Conservation (phyloP, 495 filamentous ascomycete genomes). For the Lasiosphaeris hirsuta region DNA sequence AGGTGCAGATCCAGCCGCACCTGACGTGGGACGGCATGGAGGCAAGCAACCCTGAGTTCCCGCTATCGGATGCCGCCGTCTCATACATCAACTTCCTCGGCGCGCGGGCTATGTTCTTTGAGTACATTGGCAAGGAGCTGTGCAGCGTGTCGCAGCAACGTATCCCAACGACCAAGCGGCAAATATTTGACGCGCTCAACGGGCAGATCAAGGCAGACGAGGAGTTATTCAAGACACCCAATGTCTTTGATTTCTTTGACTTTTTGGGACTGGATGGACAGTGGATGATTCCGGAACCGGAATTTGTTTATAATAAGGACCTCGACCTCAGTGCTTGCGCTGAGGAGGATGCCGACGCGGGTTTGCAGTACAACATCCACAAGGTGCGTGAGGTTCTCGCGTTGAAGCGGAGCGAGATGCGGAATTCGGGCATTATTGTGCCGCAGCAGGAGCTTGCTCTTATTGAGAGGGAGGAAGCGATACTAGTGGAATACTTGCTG, state of each 20-base stretch:
- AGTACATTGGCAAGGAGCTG: slow-evolving; percentile 81
- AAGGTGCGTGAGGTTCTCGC: slow-evolving; percentile 62
- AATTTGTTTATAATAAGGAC: slow-evolving; percentile 53
- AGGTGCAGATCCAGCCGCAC: slow-evolving; percentile 59
- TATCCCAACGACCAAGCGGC: slow-evolving; percentile 69
- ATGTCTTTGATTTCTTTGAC: slow-evolving; percentile 90
- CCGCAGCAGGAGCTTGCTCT: slow-evolving; percentile 54
- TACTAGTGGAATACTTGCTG: slow-evolving; percentile 52
- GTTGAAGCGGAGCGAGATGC: slow-evolving; percentile 53
- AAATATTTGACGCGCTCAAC: slow-evolving; percentile 74
- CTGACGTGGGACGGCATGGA: slow-evolving; percentile 66
- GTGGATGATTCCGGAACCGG: slow-evolving; percentile 45
- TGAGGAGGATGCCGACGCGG: slow-evolving; percentile 46
- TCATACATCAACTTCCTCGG: slow-evolving; percentile 71
- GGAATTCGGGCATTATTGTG: slow-evolving; percentile 46
- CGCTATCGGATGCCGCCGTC: slow-evolving; percentile 56
- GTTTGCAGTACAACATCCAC: slow-evolving; percentile 53
- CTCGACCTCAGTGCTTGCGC: slow-evolving; percentile 61
- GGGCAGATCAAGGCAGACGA: slow-evolving; percentile 66
- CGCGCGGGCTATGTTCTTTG: slow-evolving; percentile 68
- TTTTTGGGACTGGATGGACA: slow-evolving; percentile 71
- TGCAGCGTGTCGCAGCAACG: slow-evolving; percentile 66
- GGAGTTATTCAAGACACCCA: slow-evolving; percentile 59
- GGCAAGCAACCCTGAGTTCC: slow-evolving; percentile 53
- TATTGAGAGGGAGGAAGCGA: slow-evolving; percentile 55